Evolutionary conservation across 1,284 basidiomycete genomes (phyloP).

Genomic region (Malassezia obtusa): DNA sequence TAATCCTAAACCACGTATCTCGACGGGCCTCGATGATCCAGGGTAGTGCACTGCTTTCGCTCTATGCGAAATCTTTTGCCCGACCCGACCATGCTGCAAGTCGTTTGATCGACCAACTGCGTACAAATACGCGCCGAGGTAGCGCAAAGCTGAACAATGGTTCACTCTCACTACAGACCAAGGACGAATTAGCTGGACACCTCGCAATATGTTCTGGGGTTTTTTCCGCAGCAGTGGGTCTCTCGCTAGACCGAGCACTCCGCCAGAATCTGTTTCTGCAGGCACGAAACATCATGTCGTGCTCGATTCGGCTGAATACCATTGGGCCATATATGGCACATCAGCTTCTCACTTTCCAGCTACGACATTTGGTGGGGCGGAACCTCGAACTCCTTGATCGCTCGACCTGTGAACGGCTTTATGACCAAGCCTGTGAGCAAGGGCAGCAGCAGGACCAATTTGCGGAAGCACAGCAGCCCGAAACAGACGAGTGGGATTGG

Average conservation of each 20-base stretch:
- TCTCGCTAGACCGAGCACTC: slow-evolving; percentile 59
- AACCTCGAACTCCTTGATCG: not conserved
- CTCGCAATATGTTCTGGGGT: slow-evolving; percentile 82
- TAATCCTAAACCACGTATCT: slow-evolving; percentile 79
- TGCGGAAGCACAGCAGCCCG: no score
- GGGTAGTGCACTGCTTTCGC: slow-evolving; percentile 79
- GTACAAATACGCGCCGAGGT: slow-evolving; percentile 20
- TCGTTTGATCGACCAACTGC: not conserved
- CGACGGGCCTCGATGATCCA: slow-evolving; percentile 79
- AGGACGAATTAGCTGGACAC: slow-evolving; percentile 55
- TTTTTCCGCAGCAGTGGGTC: slow-evolving; percentile 64
- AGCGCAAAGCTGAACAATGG: slow-evolving; percentile 8
- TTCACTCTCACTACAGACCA: slow-evolving; percentile 31
- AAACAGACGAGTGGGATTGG: slow-evolving; percentile 25
- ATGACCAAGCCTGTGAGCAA: not conserved
- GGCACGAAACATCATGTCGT: slow-evolving; percentile 75
- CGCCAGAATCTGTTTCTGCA: slow-evolving; percentile 88
- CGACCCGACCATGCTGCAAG: not conserved
- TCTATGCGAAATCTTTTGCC: slow-evolving; percentile 69
- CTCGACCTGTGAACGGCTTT: not conserved
- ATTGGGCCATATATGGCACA: slow-evolving; percentile 89
- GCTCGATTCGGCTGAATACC: slow-evolving; percentile 78
- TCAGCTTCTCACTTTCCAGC: slow-evolving; percentile 67
- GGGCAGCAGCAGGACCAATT: no score
- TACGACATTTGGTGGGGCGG: slow-evolving; percentile 43